A percentile compares a stretch with the other conserved stretches of the same genome.
These are phyloP conservation scores for Castanea sativa DNA, from an alignment of 306 rosid species.

Conservation along the genomic window DNA sequence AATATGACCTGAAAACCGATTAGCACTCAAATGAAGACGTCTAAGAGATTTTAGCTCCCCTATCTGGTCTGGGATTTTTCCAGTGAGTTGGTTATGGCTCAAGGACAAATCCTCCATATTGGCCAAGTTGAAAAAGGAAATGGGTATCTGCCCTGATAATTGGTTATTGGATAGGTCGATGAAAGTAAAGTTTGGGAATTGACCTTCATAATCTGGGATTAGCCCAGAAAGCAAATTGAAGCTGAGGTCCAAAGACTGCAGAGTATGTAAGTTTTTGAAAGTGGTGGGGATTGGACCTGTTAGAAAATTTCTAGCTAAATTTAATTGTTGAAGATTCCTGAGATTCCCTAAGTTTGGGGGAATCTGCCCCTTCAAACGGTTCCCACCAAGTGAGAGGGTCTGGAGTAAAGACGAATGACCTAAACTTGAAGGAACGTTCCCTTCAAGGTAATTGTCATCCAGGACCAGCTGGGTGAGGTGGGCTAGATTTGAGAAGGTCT, in stretches of 20 bases:
- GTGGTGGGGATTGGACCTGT: slow-evolving; percentile 64
- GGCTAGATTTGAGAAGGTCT: slow-evolving; percentile 60
- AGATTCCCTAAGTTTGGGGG: slow-evolving; percentile 69
- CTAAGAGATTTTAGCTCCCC: slow-evolving; percentile 64
- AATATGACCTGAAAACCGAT: slow-evolving; percentile 60
- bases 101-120: slow-evolving; percentile 73
- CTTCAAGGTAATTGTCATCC: slow-evolving; percentile 75
- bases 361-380: slow-evolving; percentile 70
- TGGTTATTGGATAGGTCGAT: slow-evolving; percentile 78
- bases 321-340: slow-evolving; percentile 56
- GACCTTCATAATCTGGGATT: slow-evolving; percentile 67
- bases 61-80: slow-evolving; percentile 70
- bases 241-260: slow-evolving; percentile 82
- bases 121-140: slow-evolving; percentile 57
- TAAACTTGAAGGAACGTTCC: slow-evolving; percentile 75
- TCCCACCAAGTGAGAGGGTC: slow-evolving; percentile 65
- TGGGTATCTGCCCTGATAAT: slow-evolving; percentile 64
- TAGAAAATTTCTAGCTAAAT: slow-evolving; percentile 63
- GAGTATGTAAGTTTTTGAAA: slow-evolving; percentile 41
- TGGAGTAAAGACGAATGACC: slow-evolving; percentile 67
- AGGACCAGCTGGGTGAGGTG: slow-evolving; percentile 69
- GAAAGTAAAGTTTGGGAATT: slow-evolving; percentile 47
- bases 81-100: slow-evolving; percentile 71
- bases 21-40: slow-evolving; percentile 63
- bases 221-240: slow-evolving; percentile 60